These are phyloP conservation scores for Quercus berberidifolia DNA, from an alignment of 306 rosid species.

Conservation along the genomic window DNA sequence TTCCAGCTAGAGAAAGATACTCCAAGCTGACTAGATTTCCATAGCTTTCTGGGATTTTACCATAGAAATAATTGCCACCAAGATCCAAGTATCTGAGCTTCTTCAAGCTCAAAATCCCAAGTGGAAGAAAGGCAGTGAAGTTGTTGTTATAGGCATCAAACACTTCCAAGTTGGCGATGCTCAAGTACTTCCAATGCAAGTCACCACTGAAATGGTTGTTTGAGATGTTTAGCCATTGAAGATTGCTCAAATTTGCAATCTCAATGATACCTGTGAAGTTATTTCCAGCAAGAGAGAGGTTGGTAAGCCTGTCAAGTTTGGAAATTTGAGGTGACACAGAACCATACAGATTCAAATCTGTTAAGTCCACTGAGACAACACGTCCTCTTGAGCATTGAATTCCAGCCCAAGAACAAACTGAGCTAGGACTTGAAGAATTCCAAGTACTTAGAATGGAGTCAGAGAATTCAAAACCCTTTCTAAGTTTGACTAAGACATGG, in stretches of 20 bases:
- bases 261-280: slow-evolving; percentile 63
- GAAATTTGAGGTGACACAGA: slow-evolving; percentile 60
- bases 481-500: slow-evolving; percentile 53
- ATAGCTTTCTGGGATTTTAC: slow-evolving; percentile 58
- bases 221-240: slow-evolving; percentile 71
- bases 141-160: slow-evolving; percentile 74
- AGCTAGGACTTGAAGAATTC: slow-evolving; percentile 40
- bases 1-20: slow-evolving; percentile 74
- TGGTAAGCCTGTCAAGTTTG: slow-evolving; percentile 52
- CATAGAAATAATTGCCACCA: slow-evolving; percentile 71
- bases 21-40: slow-evolving; percentile 51
- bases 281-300: slow-evolving; percentile 73
- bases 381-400: slow-evolving; percentile 56
- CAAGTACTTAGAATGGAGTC: slow-evolving; percentile 52
- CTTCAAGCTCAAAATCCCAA: slow-evolving; percentile 39
- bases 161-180: slow-evolving; percentile 51
- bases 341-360: slow-evolving; percentile 56
- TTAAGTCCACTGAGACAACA: slow-evolving; percentile 58
- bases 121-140: slow-evolving; percentile 67
- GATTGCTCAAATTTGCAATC: slow-evolving; percentile 43
- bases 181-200: slow-evolving; percentile 60
- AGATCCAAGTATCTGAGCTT: slow-evolving; percentile 69
- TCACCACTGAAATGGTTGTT: slow-evolving; percentile 61
- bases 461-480: slow-evolving; percentile 55
- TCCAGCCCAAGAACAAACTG: slow-evolving; percentile 76